phyloP scores from a whole-genome alignment of 345 rosid species.

The Clarkia xantiana region DNA sequence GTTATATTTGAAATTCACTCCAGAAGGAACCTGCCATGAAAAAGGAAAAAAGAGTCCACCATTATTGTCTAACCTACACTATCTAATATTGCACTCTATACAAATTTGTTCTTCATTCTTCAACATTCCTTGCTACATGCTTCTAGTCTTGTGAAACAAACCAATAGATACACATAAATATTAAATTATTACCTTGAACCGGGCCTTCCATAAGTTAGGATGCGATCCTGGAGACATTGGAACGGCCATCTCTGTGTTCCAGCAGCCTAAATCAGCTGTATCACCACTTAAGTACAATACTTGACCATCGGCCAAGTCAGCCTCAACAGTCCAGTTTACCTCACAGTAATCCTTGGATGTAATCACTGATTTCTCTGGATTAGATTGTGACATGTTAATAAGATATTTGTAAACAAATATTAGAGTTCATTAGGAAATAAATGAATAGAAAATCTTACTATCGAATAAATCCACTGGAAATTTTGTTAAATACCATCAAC shows the following conservation, averaged over 20 bases:
- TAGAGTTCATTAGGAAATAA: neutral
- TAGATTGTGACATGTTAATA: constrained; percentile 11
- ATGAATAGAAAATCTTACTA: neutral
- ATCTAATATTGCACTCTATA: neutral
- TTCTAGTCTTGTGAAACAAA: neutral
- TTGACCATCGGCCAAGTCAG: constrained; percentile 52
- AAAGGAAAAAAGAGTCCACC: constrained; percentile 6
- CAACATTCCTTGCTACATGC: neutral
- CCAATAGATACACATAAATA: neutral
- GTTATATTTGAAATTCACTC: constrained; percentile 73
- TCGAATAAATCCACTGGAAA: no score
- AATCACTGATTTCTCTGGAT: constrained; percentile 31
- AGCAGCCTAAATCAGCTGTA: constrained; percentile 54
- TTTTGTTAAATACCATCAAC: no score
- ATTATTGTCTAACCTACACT: neutral
- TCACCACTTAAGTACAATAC: constrained; percentile 66
- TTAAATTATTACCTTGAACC: constrained; percentile 45
- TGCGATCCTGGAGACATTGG: constrained; percentile 45
- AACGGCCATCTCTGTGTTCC: constrained; percentile 72
- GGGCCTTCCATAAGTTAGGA: constrained; percentile 56
- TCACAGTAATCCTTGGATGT: constrained; percentile 31
- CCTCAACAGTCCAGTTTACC: constrained; percentile 73
- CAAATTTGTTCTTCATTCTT: neutral
- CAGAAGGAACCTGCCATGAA: constrained; percentile 48
- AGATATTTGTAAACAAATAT: constrained; percentile 1